A percentile compares a stretch with the other conserved stretches of the same genome.
These are phyloP conservation scores for Ganoderma sinense DNA, from an alignment of 1,284 basidiomycete species.

Conservation along the genomic window DNA sequence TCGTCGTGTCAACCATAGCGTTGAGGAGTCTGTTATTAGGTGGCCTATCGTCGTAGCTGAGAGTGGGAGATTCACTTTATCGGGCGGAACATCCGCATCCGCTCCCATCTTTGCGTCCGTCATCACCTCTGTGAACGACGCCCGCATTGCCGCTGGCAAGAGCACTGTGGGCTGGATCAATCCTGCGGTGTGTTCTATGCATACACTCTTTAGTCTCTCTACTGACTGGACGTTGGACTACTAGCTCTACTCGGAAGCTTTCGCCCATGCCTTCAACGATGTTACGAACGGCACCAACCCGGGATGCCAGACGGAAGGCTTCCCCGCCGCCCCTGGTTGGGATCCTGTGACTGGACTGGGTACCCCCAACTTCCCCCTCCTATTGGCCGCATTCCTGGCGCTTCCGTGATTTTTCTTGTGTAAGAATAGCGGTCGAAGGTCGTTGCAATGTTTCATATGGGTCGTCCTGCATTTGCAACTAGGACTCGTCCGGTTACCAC, in stretches of 20 bases:
- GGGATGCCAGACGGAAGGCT: conserved; percentile 34
- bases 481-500: neutral
- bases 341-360: conserved; percentile 45
- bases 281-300: conserved; percentile 43
- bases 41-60: conserved; percentile 44
- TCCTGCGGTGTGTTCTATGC: conserved; percentile 40
- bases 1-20: neutral
- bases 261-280: conserved; percentile 48
- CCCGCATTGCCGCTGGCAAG: conserved; percentile 50
- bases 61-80: conserved; percentile 35
- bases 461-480: neutral
- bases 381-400: conserved; percentile 14
- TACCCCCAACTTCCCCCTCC: conserved; percentile 35
- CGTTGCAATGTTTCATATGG: neutral
- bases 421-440: conserved; percentile 18
- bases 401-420: conserved; percentile 14
- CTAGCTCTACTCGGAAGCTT: conserved; percentile 39
- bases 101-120: conserved; percentile 51
- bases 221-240: neutral
- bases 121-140: conserved; percentile 68
- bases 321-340: conserved; percentile 42
- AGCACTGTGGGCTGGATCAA: conserved; percentile 65
- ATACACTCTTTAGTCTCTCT: too few relatives aligned
- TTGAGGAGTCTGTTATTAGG: conserved; percentile 23
- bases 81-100: conserved; percentile 30